Percentiles rank a stretch among this genome's conserved stretches.
These are phyloP conservation scores for Dentipellis fragilis DNA, from an alignment of 768 basidiomycete species.

Conservation along the genomic window DNA sequence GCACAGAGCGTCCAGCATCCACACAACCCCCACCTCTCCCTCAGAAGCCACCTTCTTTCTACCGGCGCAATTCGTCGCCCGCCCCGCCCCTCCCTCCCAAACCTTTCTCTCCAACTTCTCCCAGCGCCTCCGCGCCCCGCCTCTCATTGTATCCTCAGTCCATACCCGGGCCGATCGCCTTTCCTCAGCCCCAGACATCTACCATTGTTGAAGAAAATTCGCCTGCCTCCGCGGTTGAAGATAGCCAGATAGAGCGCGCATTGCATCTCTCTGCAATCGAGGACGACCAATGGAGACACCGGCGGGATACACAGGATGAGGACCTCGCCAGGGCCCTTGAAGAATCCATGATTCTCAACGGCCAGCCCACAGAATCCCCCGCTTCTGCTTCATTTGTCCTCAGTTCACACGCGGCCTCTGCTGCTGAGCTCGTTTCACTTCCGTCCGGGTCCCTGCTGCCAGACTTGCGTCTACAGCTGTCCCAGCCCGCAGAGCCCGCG, in stretches of 20 bases:
- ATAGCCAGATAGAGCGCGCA: neutral
- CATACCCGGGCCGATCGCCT: neutral
- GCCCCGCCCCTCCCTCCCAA: neutral
- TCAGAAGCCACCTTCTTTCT: slow-evolving; percentile 2
- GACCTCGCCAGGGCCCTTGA: slow-evolving; percentile 56
- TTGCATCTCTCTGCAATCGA: slow-evolving; percentile 2
- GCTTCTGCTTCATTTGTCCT: no score
- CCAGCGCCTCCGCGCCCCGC: neutral
- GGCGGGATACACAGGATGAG: slow-evolving; percentile 30
- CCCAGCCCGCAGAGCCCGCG: neutral
- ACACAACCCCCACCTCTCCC: slow-evolving; percentile 1
- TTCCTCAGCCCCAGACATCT: neutral
- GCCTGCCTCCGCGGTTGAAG: neutral
- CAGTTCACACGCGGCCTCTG: no score
- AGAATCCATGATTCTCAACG: slow-evolving; percentile 28
- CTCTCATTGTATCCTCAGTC: neutral
- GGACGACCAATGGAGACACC: slow-evolving; percentile 4
- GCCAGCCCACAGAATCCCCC: neutral
- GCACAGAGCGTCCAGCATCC: neutral
- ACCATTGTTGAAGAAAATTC: neutral
- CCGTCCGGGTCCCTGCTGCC: no score
- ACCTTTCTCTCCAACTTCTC: neutral
- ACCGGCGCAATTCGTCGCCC: neutral
- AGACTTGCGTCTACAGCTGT: no score
- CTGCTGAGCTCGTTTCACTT: no score